These are phyloP conservation scores for Aspergillus sp. DNA, from an alignment of 2,329 filamentous ascomycete species.

Conservation along the genomic window DNA sequence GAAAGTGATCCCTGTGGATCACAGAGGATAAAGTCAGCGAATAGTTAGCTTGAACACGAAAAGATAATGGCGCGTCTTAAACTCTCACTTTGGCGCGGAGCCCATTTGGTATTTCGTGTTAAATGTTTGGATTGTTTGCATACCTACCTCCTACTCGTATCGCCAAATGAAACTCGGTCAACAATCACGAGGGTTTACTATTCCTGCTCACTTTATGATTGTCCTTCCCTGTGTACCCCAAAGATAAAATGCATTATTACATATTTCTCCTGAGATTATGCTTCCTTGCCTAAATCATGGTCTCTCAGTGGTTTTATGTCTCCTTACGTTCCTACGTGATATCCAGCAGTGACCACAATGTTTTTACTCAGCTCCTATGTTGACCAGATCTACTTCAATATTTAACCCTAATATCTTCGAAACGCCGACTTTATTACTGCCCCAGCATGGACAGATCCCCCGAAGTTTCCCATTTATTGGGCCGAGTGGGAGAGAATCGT, in stretches of 20 bases:
- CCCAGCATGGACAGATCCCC: background rate
- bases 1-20: background rate
- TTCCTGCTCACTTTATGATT: background rate
- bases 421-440: no score
- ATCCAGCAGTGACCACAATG: background rate
- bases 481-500: conserved; percentile 17
- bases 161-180: background rate
- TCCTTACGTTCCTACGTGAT: background rate
- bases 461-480: background rate
- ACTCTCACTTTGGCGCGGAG: background rate
- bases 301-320: background rate
- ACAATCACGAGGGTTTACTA: no score
- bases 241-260: background rate
- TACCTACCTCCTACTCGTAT: background rate
- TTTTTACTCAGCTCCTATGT: background rate
- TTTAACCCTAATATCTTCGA: background rate
- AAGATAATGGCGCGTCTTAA: background rate
- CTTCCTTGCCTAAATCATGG: background rate
- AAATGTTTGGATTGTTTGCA: conserved; percentile 23
- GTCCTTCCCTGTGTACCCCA: background rate
- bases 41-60: conserved; percentile 5
- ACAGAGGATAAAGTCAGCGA: background rate
- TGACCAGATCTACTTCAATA: background rate
- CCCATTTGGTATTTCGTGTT: background rate
- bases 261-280: background rate